phyloP scores from a whole-genome alignment of 495 filamentous ascomycete species.

The Neurospora sp. region DNA sequence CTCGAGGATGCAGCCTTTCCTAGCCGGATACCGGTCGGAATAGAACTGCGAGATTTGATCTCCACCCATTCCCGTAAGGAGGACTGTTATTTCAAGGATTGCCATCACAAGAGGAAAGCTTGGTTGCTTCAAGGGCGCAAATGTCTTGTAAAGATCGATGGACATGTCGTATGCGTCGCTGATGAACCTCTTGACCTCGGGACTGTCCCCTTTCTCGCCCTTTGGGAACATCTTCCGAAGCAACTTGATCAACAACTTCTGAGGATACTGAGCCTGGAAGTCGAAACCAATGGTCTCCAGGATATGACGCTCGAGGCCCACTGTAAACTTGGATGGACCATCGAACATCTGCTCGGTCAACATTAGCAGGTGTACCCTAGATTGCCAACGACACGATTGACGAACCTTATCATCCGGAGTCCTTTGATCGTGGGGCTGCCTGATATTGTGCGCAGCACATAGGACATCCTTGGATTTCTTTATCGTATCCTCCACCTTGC shows the following conservation, averaged over 20 bases:
- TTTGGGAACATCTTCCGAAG: slow-evolving; percentile 38
- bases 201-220: background rate
- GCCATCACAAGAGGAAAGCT: slow-evolving; percentile 69
- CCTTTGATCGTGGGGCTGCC: slow-evolving; percentile 60
- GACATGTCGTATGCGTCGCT: slow-evolving; percentile 67
- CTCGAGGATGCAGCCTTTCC: slow-evolving; percentile 60
- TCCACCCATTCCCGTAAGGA: slow-evolving; percentile 45
- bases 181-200: slow-evolving; percentile 36
- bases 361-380: slow-evolving; percentile 5
- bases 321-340: slow-evolving; percentile 58
- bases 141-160: slow-evolving; percentile 85
- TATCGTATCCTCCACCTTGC: slow-evolving; percentile 94
- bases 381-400: background rate
- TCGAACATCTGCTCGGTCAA: slow-evolving; percentile 58
- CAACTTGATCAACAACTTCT: slow-evolving; percentile 73
- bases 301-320: slow-evolving; percentile 84
- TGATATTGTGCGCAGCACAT: slow-evolving; percentile 80
- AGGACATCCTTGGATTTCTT: slow-evolving; percentile 94
- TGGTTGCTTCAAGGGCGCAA: slow-evolving; percentile 79
- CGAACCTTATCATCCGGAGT: slow-evolving; percentile 73
- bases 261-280: slow-evolving; percentile 82
- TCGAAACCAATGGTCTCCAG: slow-evolving; percentile 91
- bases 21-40: slow-evolving; percentile 35
- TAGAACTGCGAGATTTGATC: slow-evolving; percentile 31
- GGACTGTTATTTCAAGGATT: slow-evolving; percentile 69